Evolutionary conservation across 2,329 filamentous ascomycete species (phyloP), one percentile per base, ranked within the genome.

Genomic region (Zalaria sp.): DNA sequence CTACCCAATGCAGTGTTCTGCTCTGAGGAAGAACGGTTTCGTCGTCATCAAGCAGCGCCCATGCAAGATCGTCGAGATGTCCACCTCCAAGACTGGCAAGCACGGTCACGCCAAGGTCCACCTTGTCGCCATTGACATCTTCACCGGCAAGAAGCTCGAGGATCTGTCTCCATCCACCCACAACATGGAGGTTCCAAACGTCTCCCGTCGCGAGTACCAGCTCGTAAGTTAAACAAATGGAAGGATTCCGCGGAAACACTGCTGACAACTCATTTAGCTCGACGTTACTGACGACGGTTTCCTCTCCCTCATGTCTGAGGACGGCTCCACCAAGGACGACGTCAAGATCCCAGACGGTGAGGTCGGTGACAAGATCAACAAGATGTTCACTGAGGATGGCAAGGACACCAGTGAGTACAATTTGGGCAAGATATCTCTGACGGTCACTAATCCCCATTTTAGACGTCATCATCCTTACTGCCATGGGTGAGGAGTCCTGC

Each of bases 21-120:
- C 93, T 61, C 79, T 98, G 77, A 83, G 91, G 67, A 96, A 98
- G 88, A 93, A 93, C 81, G 89, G 91, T 55, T 82, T 83, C 77
- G 91, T 98, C 68, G 81, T 89, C 67, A 96, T 98, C 75, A 98
- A 98, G 82, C 73, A 76, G 71, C 91, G 91, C 60, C 93, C 91
- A 60, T 98, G 91, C 88, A 98, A 96, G 84, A 98, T 98, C 61
- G 85, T 96, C 69, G 91, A 98, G 65, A 98, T 98, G 93, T 94
- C 87, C 57, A 98, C 91, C 75, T 98, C 91, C 69, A 98, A 98
- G 88, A 98, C 91, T 57, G 91, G 91, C 73, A 98, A 98, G 86
- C 91, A 98, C 83, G 91, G 91, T 69, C 93, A 98, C 84, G 91
- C 91, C 73, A 98, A 98, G 82, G 91, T 98, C 67, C 89, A 98